Evolutionary conservation across 2,329 filamentous ascomycete genomes (phyloP).

Genomic region (Exophiala spinifera): DNA sequence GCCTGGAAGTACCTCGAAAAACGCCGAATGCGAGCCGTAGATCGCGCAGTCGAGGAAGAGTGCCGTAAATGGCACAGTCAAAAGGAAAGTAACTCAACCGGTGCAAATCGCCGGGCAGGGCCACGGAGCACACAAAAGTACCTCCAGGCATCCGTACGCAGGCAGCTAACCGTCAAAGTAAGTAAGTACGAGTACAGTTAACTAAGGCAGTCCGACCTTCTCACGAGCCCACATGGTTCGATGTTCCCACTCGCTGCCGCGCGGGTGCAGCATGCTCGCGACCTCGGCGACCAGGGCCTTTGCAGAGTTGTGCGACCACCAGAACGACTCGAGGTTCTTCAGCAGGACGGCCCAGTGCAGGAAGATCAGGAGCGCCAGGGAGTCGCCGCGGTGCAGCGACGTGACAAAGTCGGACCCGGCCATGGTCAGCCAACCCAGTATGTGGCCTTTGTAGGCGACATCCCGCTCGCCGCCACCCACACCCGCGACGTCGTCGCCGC

Average conservation of each 20-base stretch:
- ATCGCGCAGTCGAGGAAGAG: too few species aligned
- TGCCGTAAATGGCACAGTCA: too few species aligned
- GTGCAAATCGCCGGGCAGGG: too few species aligned
- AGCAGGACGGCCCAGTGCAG: constrained; percentile 39
- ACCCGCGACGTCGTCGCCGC: neutral
- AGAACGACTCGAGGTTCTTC: constrained; percentile 34
- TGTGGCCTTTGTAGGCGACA: neutral
- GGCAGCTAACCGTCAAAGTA: too few species aligned
- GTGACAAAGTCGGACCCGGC: constrained; percentile 36
- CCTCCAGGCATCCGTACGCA: too few species aligned
- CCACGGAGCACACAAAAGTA: too few species aligned
- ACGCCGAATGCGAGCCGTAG: too few species aligned
- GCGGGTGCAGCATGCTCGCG: constrained; percentile 1
- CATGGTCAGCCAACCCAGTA: constrained; percentile 32
- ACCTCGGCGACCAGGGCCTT: constrained; percentile 9
- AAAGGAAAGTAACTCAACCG: too few species aligned
- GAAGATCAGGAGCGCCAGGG: constrained; percentile 35
- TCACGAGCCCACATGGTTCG: constrained; percentile 4
- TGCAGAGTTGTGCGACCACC: constrained; percentile 38
- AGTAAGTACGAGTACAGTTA: neutral
- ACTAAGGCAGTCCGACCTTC: constrained; percentile 3
- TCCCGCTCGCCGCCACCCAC: neutral
- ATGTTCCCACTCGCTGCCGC: constrained; percentile 5
- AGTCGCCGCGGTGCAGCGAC: constrained; percentile 32
- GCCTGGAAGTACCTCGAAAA: too few species aligned